Evolutionary conservation across 2,329 filamentous ascomycete genomes (phyloP).

Genomic region (Phialocephala sp.): DNA sequence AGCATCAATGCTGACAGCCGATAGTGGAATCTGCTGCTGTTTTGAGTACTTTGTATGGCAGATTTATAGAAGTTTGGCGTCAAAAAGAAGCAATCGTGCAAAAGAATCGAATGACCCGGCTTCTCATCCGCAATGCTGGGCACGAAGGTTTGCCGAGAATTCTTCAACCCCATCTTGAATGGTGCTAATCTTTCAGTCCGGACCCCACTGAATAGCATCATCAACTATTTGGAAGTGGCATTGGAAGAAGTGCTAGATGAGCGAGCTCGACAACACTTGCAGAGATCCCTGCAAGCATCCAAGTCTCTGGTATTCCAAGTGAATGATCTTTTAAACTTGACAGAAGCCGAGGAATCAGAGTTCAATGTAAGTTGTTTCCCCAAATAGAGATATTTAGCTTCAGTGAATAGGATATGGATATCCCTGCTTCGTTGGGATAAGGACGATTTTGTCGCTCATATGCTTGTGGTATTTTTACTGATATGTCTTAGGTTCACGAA

Average conservation of each 20-base stretch:
- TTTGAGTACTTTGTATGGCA: slow-evolving; percentile 32
- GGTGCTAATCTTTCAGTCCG: slow-evolving; percentile 48
- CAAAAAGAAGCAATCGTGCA: slow-evolving; percentile 33
- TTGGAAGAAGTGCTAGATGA: slow-evolving; percentile 77
- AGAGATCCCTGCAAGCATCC: slow-evolving; percentile 84
- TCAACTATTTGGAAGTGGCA: slow-evolving; percentile 90
- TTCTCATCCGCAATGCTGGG: slow-evolving; percentile 66
- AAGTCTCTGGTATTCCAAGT: slow-evolving; percentile 92
- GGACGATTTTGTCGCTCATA: neutral
- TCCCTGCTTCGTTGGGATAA: neutral
- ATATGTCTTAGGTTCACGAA: slow-evolving; percentile 25
- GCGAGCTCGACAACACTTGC: slow-evolving; percentile 83
- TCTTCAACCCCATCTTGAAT: neutral
- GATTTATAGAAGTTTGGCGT: slow-evolving; percentile 36
- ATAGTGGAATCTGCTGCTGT: slow-evolving; percentile 34
- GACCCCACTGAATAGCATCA: slow-evolving; percentile 87
- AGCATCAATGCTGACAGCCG: neutral
- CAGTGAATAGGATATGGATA: neutral
- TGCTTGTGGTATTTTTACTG: neutral
- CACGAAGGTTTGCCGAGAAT: slow-evolving; percentile 64
- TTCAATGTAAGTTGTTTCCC: slow-evolving; percentile 17
- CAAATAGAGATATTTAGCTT: neutral
- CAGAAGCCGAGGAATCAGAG: slow-evolving; percentile 73
- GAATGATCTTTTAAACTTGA: slow-evolving; percentile 85
- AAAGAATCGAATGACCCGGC: slow-evolving; percentile 30